These are phyloP conservation scores for Fragaria iinumae DNA, from an alignment of 306 rosid species.

Conservation along the genomic window DNA sequence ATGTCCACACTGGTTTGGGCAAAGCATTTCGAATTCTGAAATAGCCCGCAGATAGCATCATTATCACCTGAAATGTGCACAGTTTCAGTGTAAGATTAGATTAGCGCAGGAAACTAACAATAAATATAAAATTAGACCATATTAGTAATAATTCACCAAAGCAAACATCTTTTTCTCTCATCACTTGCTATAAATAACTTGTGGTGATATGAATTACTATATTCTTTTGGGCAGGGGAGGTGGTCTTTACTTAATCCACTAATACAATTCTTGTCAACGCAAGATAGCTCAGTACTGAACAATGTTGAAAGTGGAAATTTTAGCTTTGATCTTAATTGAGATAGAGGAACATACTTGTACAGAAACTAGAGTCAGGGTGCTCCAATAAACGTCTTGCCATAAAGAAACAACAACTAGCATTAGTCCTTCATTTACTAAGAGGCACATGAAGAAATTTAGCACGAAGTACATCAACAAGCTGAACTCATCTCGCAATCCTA, in stretches of 20 bases:
- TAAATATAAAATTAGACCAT: neutral
- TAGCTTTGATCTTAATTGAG: neutral
- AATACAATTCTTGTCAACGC: neutral
- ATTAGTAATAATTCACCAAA: neutral
- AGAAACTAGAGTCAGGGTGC: slow-evolving; percentile 74
- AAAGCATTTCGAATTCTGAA: slow-evolving; percentile 78
- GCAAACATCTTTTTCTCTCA: neutral
- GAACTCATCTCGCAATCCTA: slow-evolving; percentile 85
- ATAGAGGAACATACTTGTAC: slow-evolving; percentile 58
- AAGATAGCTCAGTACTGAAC: neutral
- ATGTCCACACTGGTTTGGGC: slow-evolving; percentile 83
- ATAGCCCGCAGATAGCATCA: slow-evolving; percentile 98
- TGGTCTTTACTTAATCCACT: neutral
- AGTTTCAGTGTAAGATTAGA: slow-evolving; percentile 21
- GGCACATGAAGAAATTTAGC: slow-evolving; percentile 86
- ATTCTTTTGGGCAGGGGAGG: neutral
- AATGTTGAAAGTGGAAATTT: neutral
- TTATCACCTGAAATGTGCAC: slow-evolving; percentile 64
- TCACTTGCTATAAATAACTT: neutral
- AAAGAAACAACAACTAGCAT: slow-evolving; percentile 69
- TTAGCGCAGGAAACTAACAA: neutral
- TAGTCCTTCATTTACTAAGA: slow-evolving; percentile 88
- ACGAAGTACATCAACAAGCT: slow-evolving; percentile 97
- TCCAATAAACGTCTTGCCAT: slow-evolving; percentile 81
- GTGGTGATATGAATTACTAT: neutral